Base-by-base conservation (phyloP, 1,139 yeast species). In the Suhomyces ambrosiae region DNA sequence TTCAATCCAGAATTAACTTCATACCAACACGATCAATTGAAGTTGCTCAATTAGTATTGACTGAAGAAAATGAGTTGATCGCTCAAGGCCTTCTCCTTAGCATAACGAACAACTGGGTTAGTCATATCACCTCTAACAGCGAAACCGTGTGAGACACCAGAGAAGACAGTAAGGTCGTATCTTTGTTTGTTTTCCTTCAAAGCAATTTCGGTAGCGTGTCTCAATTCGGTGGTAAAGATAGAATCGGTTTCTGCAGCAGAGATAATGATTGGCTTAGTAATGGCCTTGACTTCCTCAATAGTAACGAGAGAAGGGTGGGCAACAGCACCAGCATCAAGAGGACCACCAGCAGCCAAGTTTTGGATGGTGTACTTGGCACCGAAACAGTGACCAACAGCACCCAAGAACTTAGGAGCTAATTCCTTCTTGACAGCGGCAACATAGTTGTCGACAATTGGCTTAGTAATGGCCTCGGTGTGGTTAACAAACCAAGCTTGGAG, bases 281-380 rank as follows among this genome's bases (percentile, higher is more conserved):
- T 60, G 3, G 69, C 76, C 33, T 68, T 74, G 35, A 86, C 71
- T 50, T 85, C 94, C 19, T 80, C 88, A 21, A 74, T 71, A 7
- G 72, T 41, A 23, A 86, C 82, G 42, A 81, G 71, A 1, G 94
- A 82, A 9, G 96, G 96, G 60, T 89, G 96, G 10, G 90, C 92
- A 42, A 76, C 59, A 7, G 90, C 94, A 49, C 76, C 88, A 22
- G 72, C 84, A 43, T 80, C 74, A 19, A 78, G 59, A 17, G 61
- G 49, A 15, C 82, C 82, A 17, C 55, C 65, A 12, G 61, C 59
- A 2, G 76, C 63, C 35, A 83, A 62, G 40, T 82, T 72, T 41
- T 74, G 79, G 33, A 83, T 54, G 19, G 74, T 79, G 47, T 67
- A 80, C 59, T 81, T 83, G 35, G 89, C 96, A 53, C 96, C 96